Base-by-base conservation (phyloP, 2,329 filamentous ascomycete species). In the Nectriaceae sp. region DNA sequence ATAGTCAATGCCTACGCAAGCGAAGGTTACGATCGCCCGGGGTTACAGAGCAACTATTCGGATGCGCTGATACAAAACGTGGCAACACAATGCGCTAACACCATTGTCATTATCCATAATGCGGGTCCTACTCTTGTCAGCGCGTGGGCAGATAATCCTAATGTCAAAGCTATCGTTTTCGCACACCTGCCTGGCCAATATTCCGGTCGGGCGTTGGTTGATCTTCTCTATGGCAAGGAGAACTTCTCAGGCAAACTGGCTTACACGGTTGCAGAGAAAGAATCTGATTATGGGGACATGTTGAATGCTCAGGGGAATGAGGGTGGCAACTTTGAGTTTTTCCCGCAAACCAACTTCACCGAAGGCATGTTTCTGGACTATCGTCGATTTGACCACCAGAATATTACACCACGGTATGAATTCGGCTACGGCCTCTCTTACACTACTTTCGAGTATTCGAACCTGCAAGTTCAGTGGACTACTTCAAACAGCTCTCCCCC, bases 111-210 rank as follows among this genome's bases (percentile, higher is more conserved):
- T 2, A 75, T 85, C 1, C 85, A 89, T 66, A 87, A 83, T 0
- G 85, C 88, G 5, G 87, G 86, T 0, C 77, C 88, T 47, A 69
- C 86, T 15, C 74, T 88, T 59, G 84, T 89, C 10, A 8, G 10
- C 49, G 72, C 80, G 21, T 90, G 84, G 84, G 80, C 86, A 54
- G 76, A 88, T 54, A 75, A 86, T 5, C 77, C 82, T 1, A 79
- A 82, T 18, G 84, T 89, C 54, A 87, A 85, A 51, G 80, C 83
- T 24, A 80, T 89, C 11, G 67, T 89, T 19, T 77, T 87, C 24
- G 86, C 86, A 22, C 84, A 89, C 65, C 78, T 88, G 13, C 87
- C 87, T 0, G 87, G 87, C 8, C 84, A 89, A 60, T 85, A 89
- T 69, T 84, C 84, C 2, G 87, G 87, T 21, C 76, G 83, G 58